These are phyloP conservation scores for Eimeria mitis DNA, from an alignment of 169 alveolate species.

Conservation along the genomic window DNA sequence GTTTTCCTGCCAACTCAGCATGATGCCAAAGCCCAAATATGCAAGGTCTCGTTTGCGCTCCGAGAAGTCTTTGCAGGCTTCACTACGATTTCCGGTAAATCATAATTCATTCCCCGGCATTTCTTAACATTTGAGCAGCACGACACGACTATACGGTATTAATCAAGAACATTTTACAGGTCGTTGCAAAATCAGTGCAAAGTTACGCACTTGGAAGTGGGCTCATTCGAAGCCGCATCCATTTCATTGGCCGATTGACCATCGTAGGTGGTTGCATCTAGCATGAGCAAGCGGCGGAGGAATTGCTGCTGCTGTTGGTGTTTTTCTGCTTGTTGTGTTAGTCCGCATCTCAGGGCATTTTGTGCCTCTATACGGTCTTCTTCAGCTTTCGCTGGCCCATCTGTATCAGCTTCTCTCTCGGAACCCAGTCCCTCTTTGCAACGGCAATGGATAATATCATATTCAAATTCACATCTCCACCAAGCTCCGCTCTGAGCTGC, in stretches of 20 bases:
- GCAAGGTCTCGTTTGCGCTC: not conserved
- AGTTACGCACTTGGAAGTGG: constrained; percentile 24
- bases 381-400: not conserved
- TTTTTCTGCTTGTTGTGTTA: constrained; percentile 16
- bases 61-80: not conserved
- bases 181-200: not conserved
- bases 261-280: constrained; percentile 7
- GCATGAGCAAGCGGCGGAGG: constrained; percentile 69
- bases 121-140: not conserved
- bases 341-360: not conserved
- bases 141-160: no score
- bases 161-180: not conserved
- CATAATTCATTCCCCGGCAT: not conserved
- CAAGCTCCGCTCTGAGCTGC: constrained; percentile 62
- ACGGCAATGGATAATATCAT: not conserved
- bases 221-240: not conserved
- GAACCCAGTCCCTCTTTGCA: constrained; percentile 13
- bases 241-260: not conserved
- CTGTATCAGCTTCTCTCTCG: not conserved
- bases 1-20: constrained; percentile 31
- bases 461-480: constrained; percentile 71
- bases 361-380: constrained; percentile 40
- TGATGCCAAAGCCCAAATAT: not conserved
- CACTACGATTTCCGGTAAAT: not conserved
- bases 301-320: constrained; percentile 55